Conservation (phyloP, 2,329 filamentous ascomycete species). For the Ceratocystiopsis sp. region DNA sequence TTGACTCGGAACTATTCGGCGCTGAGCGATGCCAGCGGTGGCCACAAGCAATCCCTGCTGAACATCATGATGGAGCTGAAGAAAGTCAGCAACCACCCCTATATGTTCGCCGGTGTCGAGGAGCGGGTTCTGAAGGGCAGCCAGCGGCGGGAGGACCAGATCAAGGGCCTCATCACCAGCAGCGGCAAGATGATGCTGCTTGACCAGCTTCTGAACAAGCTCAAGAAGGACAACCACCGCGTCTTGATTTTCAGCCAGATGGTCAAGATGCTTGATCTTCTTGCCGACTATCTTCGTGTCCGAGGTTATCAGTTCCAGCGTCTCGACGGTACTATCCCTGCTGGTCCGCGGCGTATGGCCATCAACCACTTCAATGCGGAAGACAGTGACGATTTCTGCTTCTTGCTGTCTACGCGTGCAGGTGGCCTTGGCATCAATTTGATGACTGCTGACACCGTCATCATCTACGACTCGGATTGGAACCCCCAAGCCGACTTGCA, state of each 20-base stretch:
- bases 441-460: conserved; percentile 96
- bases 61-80: conserved; percentile 99
- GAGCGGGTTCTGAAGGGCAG: conserved; percentile 72
- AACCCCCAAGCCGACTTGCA: conserved; percentile 96
- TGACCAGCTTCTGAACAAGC: conserved; percentile 82
- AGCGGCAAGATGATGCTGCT: conserved; percentile 99
- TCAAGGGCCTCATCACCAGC: conserved; percentile 86
- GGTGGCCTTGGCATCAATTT: conserved; percentile 97
- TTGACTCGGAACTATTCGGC: conserved; percentile 91
- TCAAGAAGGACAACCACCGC: conserved; percentile 84
- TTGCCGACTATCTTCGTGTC: conserved; percentile 83
- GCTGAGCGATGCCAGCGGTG: conserved; percentile 74
- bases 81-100: conserved; percentile 96
- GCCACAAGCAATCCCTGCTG: conserved; percentile 83
- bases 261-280: conserved; percentile 95
- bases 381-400: conserved; percentile 89
- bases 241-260: conserved; percentile 98
- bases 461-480: conserved; percentile 98
- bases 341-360: conserved; percentile 72
- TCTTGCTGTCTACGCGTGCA: conserved; percentile 83
- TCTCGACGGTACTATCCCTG: conserved; percentile 85
- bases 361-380: conserved; percentile 99
- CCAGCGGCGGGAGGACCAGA: conserved; percentile 67
- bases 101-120: conserved; percentile 92
- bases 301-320: conserved; percentile 93